Evolutionary conservation across 306 rosid species (phyloP).

Genomic region (Adenanthera pavonina): DNA sequence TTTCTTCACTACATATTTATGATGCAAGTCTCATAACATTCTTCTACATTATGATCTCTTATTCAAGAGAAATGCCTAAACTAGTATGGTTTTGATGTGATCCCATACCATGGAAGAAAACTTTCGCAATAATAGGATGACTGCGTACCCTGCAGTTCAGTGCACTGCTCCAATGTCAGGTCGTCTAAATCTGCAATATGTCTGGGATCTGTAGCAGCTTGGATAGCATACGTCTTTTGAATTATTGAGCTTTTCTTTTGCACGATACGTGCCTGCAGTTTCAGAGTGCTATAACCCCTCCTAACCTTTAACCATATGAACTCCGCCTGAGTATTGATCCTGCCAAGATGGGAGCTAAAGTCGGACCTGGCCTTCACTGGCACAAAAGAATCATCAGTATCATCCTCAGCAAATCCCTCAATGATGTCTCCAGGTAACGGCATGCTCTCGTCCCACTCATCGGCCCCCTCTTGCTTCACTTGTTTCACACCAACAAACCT

Average conservation of each 20-base stretch:
- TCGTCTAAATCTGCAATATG: slow-evolving; percentile 66
- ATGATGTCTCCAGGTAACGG: slow-evolving; percentile 80
- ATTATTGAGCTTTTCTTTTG: slow-evolving; percentile 55
- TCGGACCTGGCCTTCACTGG: slow-evolving; percentile 61
- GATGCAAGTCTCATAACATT: not conserved
- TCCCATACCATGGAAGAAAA: not conserved
- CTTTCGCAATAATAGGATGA: not conserved
- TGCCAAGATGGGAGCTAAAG: slow-evolving; percentile 61
- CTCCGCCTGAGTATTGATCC: slow-evolving; percentile 48
- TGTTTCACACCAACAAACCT: slow-evolving; percentile 66
- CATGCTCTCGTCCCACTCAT: slow-evolving; percentile 81
- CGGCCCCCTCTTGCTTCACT: slow-evolving; percentile 63
- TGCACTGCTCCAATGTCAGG: slow-evolving; percentile 64
- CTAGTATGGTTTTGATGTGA: not conserved
- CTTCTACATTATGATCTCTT: not conserved
- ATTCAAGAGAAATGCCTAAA: not conserved
- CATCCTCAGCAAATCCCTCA: slow-evolving; percentile 54
- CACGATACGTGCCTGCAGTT: slow-evolving; percentile 56
- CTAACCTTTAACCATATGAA: slow-evolving; percentile 64
- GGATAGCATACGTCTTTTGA: slow-evolving; percentile 55
- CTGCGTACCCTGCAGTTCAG: slow-evolving; percentile 58
- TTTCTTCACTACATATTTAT: not conserved
- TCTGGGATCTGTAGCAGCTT: slow-evolving; percentile 64
- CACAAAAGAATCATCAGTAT: slow-evolving; percentile 46
- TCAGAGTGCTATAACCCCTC: slow-evolving; percentile 56